Conservation (phyloP, 2,329 filamentous ascomycete genomes). For the Ceratocystis colombiana region DNA sequence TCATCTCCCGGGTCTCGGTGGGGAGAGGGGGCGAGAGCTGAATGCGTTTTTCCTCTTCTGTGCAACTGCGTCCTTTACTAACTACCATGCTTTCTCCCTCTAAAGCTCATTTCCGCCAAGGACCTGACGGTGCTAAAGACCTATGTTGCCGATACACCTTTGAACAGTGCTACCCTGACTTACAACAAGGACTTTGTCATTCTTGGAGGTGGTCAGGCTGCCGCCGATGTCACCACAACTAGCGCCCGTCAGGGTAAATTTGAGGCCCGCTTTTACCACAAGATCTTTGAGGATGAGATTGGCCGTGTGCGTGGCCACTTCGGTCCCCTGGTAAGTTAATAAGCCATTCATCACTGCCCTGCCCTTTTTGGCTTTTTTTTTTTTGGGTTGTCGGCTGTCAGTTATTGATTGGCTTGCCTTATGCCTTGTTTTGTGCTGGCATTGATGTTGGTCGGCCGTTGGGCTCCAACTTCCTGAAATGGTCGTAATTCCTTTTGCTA, state of each 20-base stretch:
- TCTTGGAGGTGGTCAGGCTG: conserved; percentile 92
- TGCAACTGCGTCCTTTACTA: background rate
- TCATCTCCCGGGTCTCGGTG: too few relatives aligned
- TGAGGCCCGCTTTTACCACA: conserved; percentile 99
- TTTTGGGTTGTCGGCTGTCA: background rate
- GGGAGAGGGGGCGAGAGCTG: background rate
- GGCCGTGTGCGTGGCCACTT: conserved; percentile 95
- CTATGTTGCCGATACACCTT: conserved; percentile 81
- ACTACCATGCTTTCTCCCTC: background rate
- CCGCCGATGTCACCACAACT: conserved; percentile 97
- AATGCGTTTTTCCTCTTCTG: background rate
- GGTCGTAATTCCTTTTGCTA: background rate
- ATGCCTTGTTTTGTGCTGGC: too few relatives aligned
- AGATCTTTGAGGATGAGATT: conserved; percentile 98
- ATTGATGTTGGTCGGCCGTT: background rate
- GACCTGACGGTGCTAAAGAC: conserved; percentile 90
- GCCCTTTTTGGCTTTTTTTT: background rate
- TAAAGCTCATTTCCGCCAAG: conserved; percentile 66
- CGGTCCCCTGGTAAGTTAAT: conserved; percentile 56
- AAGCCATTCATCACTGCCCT: background rate
- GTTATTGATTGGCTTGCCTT: too few relatives aligned
- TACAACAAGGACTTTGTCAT: conserved; percentile 97
- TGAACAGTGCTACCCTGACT: conserved; percentile 91
- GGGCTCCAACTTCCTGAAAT: background rate
- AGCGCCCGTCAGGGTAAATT: conserved; percentile 94